A percentile compares a stretch with the other conserved stretches of the same genome.
These are phyloP conservation scores for Parascedosporium putredinis DNA, from an alignment of 2,329 filamentous ascomycete species.

Conservation along the genomic window DNA sequence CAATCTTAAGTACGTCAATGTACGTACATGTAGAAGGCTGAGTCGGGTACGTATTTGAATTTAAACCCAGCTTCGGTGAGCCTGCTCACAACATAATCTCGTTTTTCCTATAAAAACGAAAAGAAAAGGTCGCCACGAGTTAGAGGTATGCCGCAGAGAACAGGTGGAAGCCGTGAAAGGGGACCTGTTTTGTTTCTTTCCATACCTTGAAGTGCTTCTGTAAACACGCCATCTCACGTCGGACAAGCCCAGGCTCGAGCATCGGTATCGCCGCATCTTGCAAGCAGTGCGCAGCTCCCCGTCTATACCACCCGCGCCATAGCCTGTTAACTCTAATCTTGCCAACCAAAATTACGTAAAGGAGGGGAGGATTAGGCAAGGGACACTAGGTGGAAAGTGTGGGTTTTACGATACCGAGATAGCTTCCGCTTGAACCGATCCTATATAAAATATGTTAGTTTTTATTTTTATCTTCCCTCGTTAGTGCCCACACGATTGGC, in stretches of 20 bases:
- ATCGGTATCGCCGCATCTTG: constrained; percentile 88
- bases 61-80: constrained; percentile 79
- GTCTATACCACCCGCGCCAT: too few species aligned
- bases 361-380: too few species aligned
- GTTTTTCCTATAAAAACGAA: constrained; percentile 76
- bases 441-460: too few species aligned
- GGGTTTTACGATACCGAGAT: constrained; percentile 16
- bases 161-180: too few species aligned
- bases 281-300: constrained; percentile 93
- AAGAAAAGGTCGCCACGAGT: too few species aligned
- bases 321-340: too few species aligned
- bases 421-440: neutral
- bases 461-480: too few species aligned
- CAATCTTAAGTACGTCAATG: too few species aligned
- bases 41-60: constrained; percentile 75
- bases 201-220: constrained; percentile 70
- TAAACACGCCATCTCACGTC: constrained; percentile 77
- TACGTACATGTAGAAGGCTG: constrained; percentile 81
- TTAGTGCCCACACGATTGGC: too few species aligned
- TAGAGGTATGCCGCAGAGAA: too few species aligned
- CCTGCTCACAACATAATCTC: constrained; percentile 77
- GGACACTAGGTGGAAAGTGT: neutral
- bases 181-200: constrained; percentile 5
- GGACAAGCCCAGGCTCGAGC: constrained; percentile 77
- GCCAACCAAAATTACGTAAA: too few species aligned